Conservation (phyloP, 805 yeast genomes). For the Alloascoidea africana region DNA sequence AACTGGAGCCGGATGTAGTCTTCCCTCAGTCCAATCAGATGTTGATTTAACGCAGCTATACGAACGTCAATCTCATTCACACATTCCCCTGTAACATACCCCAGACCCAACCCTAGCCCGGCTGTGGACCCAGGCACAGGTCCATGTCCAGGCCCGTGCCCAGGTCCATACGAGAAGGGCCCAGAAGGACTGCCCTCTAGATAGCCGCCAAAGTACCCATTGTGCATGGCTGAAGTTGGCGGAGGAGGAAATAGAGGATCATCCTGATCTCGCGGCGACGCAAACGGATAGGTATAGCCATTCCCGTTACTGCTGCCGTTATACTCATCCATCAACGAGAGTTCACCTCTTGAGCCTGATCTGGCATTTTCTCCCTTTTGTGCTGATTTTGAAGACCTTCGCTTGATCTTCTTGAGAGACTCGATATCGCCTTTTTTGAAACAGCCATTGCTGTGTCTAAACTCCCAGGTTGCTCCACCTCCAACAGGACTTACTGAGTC, state of each 20-base stretch:
- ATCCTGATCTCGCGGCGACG: neutral
- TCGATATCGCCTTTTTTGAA: conserved; percentile 75
- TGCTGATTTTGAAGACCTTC: conserved; percentile 42
- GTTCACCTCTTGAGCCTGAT: too few relatives aligned
- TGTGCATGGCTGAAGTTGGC: too few relatives aligned
- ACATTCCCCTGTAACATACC: neutral
- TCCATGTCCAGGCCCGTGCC: too few relatives aligned
- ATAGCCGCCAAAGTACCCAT: too few relatives aligned
- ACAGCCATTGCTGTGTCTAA: conserved; percentile 64
- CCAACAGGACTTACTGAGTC: too few relatives aligned
- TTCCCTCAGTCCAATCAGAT: conserved; percentile 22
- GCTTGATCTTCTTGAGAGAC: conserved; percentile 56
- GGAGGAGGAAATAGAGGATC: neutral
- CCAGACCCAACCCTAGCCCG: too few relatives aligned
- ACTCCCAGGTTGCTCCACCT: conserved; percentile 78
- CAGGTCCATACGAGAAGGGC: too few relatives aligned
- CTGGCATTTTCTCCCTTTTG: neutral
- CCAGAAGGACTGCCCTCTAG: too few relatives aligned
- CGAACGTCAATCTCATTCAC: neutral
- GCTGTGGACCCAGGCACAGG: neutral
- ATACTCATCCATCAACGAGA: too few relatives aligned
- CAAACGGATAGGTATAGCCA: too few relatives aligned
- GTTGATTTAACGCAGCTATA: conserved; percentile 21
- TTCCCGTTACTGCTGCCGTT: too few relatives aligned
- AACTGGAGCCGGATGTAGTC: conserved; percentile 27